Base-by-base conservation (phyloP, 2,329 filamentous ascomycete species). In the Eurotiales sp. region DNA sequence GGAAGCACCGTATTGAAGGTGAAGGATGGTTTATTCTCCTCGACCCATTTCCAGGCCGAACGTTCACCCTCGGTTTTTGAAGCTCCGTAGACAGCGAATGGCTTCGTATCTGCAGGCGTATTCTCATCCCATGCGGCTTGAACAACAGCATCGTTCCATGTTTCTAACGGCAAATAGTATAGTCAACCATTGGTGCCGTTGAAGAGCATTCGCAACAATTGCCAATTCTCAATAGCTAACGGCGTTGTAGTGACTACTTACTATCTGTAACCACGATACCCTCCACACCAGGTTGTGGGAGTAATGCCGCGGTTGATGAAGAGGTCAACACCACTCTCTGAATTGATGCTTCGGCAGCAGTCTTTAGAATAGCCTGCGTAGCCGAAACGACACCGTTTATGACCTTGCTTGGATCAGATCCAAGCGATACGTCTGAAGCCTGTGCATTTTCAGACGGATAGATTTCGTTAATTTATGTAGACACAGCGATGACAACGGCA, bases 11-110 rank as follows among this genome's bases (percentile, higher is more conserved):
- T 56, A 46, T 74, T 73, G 23, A 73, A 64, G 11, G 68, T 65
- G 54, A 78, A 78, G 1, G 46, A 29, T 0, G 74, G 71, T 22
- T 73, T 71, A 10, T 71, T 66, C 39, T 76, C 66, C 30, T 68
- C 58, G 39, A 76, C 58, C 58, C 71, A 78, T 30, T 70, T 68
- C 72, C 75, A 77, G 29, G 74, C 60, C 3, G 67, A 72, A 45
- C 70, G 71, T 60, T 79, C 76, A 1, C 67, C 69, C 54, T 73
- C 67, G 0, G 69, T 72, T 57, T 79, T 80, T 48, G 70, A 71
- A 0, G 76, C 77, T 1, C 64, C 65, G 51, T 80, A 80, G 1
- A 74, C 37, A 19, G 34, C 23, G 1, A 51, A 2, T 55, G 58
- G n/a, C 45, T 60, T 52, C 61, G 62, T 19, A 63, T 66, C 4